Base-by-base conservation (phyloP, 2,329 filamentous ascomycete genomes). In the Diaporthe citrichinensis region DNA sequence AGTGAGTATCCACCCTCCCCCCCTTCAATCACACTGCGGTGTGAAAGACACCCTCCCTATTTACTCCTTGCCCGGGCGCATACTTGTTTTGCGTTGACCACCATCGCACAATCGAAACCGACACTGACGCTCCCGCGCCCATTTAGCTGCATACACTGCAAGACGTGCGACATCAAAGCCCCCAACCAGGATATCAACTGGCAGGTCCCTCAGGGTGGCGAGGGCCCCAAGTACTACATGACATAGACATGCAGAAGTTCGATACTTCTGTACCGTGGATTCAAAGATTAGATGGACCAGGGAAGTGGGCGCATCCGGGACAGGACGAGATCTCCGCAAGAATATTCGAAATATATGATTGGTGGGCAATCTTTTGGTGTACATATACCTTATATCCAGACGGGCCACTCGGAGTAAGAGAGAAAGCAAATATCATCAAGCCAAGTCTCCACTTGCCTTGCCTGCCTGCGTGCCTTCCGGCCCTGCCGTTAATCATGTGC, bases 161-260 rank as follows among this genome's bases (percentile, higher is more conserved):
- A 99, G 90, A 99, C 97, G 20, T 99, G 97, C 84, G 97, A 99
- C 85, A 99, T 99, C 87, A 99, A 99, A 87, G 96, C 95, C 23
- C 97, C 97, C 10, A 91, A 93, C 77, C 97, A 99, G 87, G 97
- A 98, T 83, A 98, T 99, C 85, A 98, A 98, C 85, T 98, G 95
- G 95, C 92, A 95, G 80, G 97, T 97, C 44, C 97, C 97, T 9
- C 95, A 98, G 83, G 96, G 97, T 78, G 97, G 96, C 71, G 97
- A 93, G 80, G 92, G 92, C 1, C 92, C 92, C 49, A 93, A 93
- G 84, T 93, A 93, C 82, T 93, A 92, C 84, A 92, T 92, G 90
- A 92, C 91, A n/a, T 91, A 80, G 51, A 59, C 15, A 23, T 46
- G 14, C 10, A 10, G 31, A 4, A 31, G 31, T 25, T n/a, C 15